phyloP scores from a whole-genome alignment of 768 basidiomycete genomes.

The Boletus sp. region DNA sequence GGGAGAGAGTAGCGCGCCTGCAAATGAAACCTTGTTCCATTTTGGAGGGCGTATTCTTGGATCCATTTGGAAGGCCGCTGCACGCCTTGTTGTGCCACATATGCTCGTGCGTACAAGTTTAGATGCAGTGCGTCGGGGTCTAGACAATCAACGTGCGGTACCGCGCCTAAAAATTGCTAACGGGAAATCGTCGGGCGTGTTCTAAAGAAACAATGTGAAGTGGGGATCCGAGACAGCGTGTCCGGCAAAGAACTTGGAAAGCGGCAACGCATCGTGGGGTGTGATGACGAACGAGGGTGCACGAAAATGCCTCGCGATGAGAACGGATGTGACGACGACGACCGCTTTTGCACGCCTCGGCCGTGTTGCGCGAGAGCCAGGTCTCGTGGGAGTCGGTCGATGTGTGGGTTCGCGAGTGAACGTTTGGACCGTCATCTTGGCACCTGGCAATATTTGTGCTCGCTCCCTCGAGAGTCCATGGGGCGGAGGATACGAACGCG shows the following conservation, averaged over 20 bases:
- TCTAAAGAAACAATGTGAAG: background rate
- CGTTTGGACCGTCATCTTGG: background rate
- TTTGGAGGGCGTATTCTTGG: background rate
- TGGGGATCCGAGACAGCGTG: background rate
- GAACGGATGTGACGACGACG: background rate
- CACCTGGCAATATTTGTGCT: too few species aligned
- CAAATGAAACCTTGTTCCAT: conserved; percentile 24
- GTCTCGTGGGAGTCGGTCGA: conserved; percentile 10
- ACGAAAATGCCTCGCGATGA: background rate
- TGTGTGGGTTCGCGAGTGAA: background rate
- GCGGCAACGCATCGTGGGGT: background rate
- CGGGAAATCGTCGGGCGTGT: background rate
- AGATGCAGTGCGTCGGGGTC: background rate
- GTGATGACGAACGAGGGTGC: background rate
- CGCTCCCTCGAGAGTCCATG: background rate
- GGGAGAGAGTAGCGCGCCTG: background rate
- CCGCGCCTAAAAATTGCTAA: conserved; percentile 16
- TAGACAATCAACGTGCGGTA: conserved; percentile 7
- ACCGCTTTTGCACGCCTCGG: background rate
- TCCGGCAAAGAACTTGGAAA: background rate
- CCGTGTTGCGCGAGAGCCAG: background rate
- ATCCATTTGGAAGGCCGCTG: background rate
- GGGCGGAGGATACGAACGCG: background rate
- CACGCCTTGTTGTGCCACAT: background rate
- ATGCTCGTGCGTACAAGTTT: conserved; percentile 10